Base-by-base conservation (phyloP, 371 early-diverging fungal genomes). In the Gilbertella persicaria region DNA sequence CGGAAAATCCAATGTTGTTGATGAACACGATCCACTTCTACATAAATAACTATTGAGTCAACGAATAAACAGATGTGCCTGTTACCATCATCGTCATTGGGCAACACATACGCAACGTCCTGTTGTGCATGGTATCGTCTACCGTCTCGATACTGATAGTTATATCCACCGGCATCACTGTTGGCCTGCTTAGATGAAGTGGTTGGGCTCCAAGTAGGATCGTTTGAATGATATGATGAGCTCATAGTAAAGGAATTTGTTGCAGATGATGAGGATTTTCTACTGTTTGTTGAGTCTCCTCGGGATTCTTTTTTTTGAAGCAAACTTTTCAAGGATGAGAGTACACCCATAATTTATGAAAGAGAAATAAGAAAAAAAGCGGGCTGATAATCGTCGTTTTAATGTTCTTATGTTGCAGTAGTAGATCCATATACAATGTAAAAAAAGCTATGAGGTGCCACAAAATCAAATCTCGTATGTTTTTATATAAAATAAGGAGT, bases 21-120 rank as follows among this genome's bases (percentile, higher is more conserved):
- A 44, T 57, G 50, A 9, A 57, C 23, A 44, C 58, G 50, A 38
- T 45, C 50, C 1, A 43, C 43, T 38, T 57, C 58, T 57, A 39
- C 24, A 39, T 14, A 36, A 13, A 12, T 23, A 20, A 41, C 14
- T 9, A 12, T 20, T 20, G 13, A 26, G n/a, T 9, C 0, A 9
- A 33, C 2, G 10, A 9, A 33, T 3, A 33, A 9, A 33, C 2
- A 33, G 10, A 33, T 28, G 28, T 28, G 8, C 13, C 13, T 33
- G 12, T 2, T 33, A 71, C 75, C 75, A 57, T 62, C 70, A 36
- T 75, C 65, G 33, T 83, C 80, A 41, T 75, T 75, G 2, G 83
- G 83, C 5, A 83, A 55, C 47, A 79, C 60, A 48, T 83, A 83
- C 4, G 71, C 55, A 3, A 71, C 71, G 20, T 48, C 62, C n/a